Percentiles rank a stretch among this genome's conserved stretches.
Evolutionary conservation across 2,329 filamentous ascomycete species (phyloP).

Genomic region (Leptographium flavum): DNA sequence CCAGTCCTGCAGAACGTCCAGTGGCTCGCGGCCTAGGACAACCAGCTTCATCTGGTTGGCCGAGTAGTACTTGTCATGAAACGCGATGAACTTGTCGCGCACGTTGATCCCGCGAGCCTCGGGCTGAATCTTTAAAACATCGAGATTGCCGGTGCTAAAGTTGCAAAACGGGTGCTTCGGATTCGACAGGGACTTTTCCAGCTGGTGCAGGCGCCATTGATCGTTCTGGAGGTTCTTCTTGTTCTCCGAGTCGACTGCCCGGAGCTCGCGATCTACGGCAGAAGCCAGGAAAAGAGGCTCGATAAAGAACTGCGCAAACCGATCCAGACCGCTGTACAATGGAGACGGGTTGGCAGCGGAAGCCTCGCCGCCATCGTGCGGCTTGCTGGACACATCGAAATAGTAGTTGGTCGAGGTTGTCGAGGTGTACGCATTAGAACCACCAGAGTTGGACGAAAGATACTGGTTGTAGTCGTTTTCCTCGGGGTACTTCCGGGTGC

Average conservation of each 20-base stretch:
- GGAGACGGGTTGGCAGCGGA: conserved; percentile 42
- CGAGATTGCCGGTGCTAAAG: conserved; percentile 80
- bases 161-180: conserved; percentile 78
- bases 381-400: conserved; percentile 82
- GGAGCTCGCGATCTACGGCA: conserved; percentile 74
- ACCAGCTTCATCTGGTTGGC: conserved; percentile 90
- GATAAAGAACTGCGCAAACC: conserved; percentile 90
- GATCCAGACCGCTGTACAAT: conserved; percentile 69
- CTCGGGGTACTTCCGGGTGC: conserved; percentile 90
- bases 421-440: conserved; percentile 90
- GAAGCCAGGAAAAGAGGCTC: conserved; percentile 73
- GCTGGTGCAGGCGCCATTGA: conserved; percentile 72
- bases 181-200: conserved; percentile 80
- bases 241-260: conserved; percentile 87
- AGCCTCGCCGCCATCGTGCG: conserved; percentile 43
- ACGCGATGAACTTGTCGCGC: conserved; percentile 81
- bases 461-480: conserved; percentile 96
- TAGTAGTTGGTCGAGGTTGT: conserved; percentile 94
- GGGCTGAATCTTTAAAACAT: conserved; percentile 72
- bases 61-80: conserved; percentile 80
- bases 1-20: conserved; percentile 76
- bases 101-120: conserved; percentile 71
- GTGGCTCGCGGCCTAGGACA: conserved; percentile 64
- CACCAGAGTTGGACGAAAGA: conserved; percentile 75
- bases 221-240: conserved; percentile 95